Conservation (phyloP, 1,284 basidiomycete genomes). For the Vanrija humicola region DNA sequence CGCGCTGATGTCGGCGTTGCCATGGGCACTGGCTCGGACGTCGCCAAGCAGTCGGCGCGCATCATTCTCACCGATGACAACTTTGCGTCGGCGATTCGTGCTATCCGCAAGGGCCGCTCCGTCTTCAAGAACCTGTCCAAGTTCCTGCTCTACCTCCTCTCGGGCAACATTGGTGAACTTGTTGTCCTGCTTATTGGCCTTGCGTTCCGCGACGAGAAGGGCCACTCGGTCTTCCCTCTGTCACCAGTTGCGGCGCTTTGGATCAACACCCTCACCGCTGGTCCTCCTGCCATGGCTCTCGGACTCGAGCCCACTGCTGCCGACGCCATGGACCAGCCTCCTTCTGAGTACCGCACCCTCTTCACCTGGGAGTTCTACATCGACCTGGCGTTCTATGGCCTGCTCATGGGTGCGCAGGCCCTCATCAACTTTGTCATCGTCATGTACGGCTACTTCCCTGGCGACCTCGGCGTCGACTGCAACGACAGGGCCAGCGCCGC, state of each 20-base stretch:
- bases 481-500: conserved; percentile 48
- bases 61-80: conserved; percentile 67
- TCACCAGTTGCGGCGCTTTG: conserved; percentile 64
- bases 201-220: conserved; percentile 59
- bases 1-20: conserved; percentile 61
- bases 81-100: conserved; percentile 64
- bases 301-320: conserved; percentile 58
- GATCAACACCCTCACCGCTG: conserved; percentile 55
- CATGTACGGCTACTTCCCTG: conserved; percentile 49
- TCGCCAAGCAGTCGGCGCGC: conserved; percentile 59
- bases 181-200: conserved; percentile 62
- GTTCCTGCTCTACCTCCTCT: conserved; percentile 54
- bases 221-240: conserved; percentile 63
- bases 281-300: conserved; percentile 60
- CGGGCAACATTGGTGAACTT: conserved; percentile 61
- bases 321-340: conserved; percentile 60
- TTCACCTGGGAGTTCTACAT: conserved; percentile 56
- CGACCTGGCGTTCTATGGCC: conserved; percentile 62
- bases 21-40: conserved; percentile 67
- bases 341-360: conserved; percentile 54
- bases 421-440: conserved; percentile 57
- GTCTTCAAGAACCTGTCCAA: conserved; percentile 52
- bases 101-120: conserved; percentile 60
- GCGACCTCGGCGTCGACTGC: conserved; percentile 52
- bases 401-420: conserved; percentile 59